Conservation (phyloP, 352 stramenopile species). For the Pythium folliculosum region DNA sequence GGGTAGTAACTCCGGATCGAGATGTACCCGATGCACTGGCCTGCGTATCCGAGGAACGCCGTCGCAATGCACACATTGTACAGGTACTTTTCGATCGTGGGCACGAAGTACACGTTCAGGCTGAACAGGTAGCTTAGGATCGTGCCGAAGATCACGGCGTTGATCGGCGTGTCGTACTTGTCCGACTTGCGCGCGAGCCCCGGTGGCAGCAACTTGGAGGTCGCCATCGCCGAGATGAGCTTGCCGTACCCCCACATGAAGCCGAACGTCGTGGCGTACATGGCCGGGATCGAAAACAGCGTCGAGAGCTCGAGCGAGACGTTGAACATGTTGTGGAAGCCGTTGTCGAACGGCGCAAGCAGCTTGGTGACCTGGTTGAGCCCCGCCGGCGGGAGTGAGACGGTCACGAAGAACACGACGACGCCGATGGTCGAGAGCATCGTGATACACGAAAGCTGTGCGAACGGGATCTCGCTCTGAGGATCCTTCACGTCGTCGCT, state of each 20-base stretch:
- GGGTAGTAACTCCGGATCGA: constrained; percentile 28
- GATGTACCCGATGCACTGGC: constrained; percentile 41
- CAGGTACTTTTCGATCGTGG: constrained; percentile 27
- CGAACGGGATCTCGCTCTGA: constrained; percentile 23
- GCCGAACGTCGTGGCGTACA: constrained; percentile 36
- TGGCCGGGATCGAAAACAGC: constrained; percentile 35
- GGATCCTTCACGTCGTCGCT: constrained; percentile 29
- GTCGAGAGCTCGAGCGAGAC: constrained; percentile 23
- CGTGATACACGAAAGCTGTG: constrained; percentile 30
- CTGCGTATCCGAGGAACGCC: constrained; percentile 31
- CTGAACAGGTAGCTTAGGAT: constrained; percentile 29
- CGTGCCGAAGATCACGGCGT: constrained; percentile 28
- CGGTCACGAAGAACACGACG: constrained; percentile 30
- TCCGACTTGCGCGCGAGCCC: constrained; percentile 21
- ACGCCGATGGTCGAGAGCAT: constrained; percentile 22
- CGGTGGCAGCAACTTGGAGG: constrained; percentile 28
- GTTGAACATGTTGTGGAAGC: constrained; percentile 35
- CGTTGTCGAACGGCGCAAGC: constrained; percentile 32
- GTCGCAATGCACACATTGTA: constrained; percentile 32
- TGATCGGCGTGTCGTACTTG: constrained; percentile 31
- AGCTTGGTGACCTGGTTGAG: constrained; percentile 27
- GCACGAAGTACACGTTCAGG: constrained; percentile 29
- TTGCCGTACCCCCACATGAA: constrained; percentile 39
- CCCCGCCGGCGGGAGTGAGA: constrained; percentile 28
- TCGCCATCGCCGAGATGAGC: constrained; percentile 30